Base-by-base conservation (phyloP, 2,329 filamentous ascomycete genomes). In the Calonectria henricotiae region DNA sequence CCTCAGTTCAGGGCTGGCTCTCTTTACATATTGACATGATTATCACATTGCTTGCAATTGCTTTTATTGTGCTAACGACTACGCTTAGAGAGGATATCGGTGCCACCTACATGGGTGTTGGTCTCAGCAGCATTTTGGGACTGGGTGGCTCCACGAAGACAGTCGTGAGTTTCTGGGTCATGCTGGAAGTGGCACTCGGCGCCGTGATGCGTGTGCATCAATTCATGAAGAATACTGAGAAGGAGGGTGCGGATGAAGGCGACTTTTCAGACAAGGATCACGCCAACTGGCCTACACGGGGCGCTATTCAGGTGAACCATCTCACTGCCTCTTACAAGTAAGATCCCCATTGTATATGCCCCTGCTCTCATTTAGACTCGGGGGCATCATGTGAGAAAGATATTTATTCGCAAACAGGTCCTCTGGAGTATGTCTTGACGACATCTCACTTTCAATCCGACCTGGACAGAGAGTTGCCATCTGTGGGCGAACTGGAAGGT, bases 1-100 rank as follows among this genome's bases (percentile, higher is more conserved):
- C 81, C 58, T 83, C 82, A 15, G 82, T 89, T 17, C 88, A 89
- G 73, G 80, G 84, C 30, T 89, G 87, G 87, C 80, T 89, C 0
- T 84, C 79, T 0, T 76, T 89, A 1, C 84, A 86, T 0, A 74
- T 89, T 4, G 85, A 88, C 68, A 76, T 88, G 30, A 76, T 87
- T 2, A 74, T 79, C 20, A 73, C 72, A 7, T 65, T 64, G 1
- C 55, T 73, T 1, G 75, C 75, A 0, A 67, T 78, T 9, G 37
- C 75, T 1, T 72, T 79, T 8, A 72, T 77, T 0, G 79, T 82
- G 5, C 76, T 88, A 4, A 82, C 85, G 0, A 83, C 86, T 1
- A 41, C 69, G 1, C 63, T 74, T 1, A 62, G 62, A 8, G 49
- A 62, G 6, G 51, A 68, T 3, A 71, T 74, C 8, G 75, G 70